phyloP scores from a whole-genome alignment of 106 monocot species.

The Apostasia shenzhenica region DNA sequence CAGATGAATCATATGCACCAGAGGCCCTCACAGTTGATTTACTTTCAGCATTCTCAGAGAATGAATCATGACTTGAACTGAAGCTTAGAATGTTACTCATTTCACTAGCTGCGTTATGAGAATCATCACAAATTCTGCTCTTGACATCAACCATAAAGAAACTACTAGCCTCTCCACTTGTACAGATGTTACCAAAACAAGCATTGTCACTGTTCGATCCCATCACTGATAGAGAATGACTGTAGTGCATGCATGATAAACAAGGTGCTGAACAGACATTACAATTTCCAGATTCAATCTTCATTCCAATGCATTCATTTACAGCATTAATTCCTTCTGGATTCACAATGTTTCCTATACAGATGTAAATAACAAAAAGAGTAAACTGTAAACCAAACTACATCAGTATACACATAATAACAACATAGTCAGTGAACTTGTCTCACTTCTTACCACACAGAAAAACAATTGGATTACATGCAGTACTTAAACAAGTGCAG shows the following conservation, averaged over 20 bases:
- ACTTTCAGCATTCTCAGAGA: conserved; percentile 43
- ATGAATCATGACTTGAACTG: conserved; percentile 36
- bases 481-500: no score
- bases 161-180: conserved; percentile 34
- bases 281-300: conserved; percentile 67
- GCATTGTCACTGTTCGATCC: conserved; percentile 47
- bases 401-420: no score
- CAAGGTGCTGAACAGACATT: conserved; percentile 89
- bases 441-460: no score
- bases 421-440: no score
- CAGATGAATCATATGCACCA: conserved; percentile 28
- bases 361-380: neutral
- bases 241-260: conserved; percentile 78
- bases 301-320: conserved; percentile 2
- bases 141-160: conserved; percentile 20
- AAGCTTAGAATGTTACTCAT: conserved; percentile 32
- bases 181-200: conserved; percentile 17
- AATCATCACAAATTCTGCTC: conserved; percentile 23
- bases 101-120: conserved; percentile 24
- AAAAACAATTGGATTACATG: no score
- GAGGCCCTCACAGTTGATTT: conserved; percentile 22
- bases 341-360: neutral
- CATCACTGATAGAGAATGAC: conserved; percentile 20
- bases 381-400: no score
- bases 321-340: no score